A percentile compares a stretch with the other conserved stretches of the same genome.
Conservation (phyloP, 345 rosid genomes). For the Pugionium cornutum region DNA sequence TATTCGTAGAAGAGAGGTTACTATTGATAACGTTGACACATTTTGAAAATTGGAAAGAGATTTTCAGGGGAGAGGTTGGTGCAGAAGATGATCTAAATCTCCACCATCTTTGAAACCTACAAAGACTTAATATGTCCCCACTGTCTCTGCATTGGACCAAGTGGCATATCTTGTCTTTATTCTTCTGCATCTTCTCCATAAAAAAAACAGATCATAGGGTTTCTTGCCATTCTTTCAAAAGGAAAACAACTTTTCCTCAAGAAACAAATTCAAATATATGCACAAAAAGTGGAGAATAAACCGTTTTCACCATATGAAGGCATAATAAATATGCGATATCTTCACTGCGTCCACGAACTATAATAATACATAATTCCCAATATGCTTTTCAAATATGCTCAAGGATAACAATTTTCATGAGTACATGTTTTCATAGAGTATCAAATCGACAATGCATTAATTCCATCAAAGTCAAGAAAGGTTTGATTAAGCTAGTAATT, state of each 20-base stretch:
- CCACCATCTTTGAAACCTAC: constrained; percentile 43
- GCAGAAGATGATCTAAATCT: constrained; percentile 36
- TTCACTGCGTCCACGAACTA: constrained; percentile 12
- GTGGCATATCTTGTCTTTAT: constrained; percentile 36
- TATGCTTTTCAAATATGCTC: background rate
- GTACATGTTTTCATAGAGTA: too few relatives aligned
- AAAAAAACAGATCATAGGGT: constrained; percentile 17
- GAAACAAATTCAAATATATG: constrained; percentile 4
- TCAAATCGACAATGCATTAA: too few relatives aligned
- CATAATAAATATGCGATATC: background rate
- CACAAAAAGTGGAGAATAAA: background rate
- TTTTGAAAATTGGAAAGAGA: constrained; percentile 35
- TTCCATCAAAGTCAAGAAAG: background rate
- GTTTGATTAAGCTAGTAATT: background rate
- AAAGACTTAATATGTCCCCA: constrained; percentile 25
- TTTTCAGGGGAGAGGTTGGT: constrained; percentile 44
- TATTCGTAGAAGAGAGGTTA: constrained; percentile 31
- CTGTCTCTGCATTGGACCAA: constrained; percentile 26
- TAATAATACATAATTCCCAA: background rate
- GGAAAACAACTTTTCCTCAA: constrained; percentile 3
- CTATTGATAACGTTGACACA: constrained; percentile 28
- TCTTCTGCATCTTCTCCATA: constrained; percentile 38
- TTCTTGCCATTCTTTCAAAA: constrained; percentile 21
- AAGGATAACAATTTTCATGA: background rate
- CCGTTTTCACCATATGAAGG: constrained; percentile 11